A percentile compares a stretch with the other conserved stretches of the same genome.
Conservation (phyloP, 306 rosid species). For the Vigna trinervia region DNA sequence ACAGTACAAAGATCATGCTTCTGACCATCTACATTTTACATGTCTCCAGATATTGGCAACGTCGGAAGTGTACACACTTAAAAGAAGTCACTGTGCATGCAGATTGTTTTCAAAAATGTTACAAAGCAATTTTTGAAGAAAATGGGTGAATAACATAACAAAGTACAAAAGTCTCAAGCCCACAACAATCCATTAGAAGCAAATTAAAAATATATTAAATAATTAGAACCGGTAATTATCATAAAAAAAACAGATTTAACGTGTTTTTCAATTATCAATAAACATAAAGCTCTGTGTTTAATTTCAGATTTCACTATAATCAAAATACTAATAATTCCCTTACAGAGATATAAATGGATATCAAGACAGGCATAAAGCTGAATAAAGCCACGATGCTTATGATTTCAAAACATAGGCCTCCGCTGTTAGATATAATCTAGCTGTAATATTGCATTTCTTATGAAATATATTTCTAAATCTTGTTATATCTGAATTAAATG, state of each 20-base stretch:
- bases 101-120: not conserved
- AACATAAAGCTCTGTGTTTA: not conserved
- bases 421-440: not conserved
- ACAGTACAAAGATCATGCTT: not conserved
- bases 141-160: not conserved
- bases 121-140: not conserved
- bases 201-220: not conserved
- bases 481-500: slow-evolving; percentile 29
- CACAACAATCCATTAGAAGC: slow-evolving; percentile 14
- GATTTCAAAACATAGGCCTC: slow-evolving; percentile 11
- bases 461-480: slow-evolving; percentile 25
- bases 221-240: not conserved
- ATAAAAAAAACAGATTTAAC: slow-evolving; percentile 2
- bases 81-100: not conserved
- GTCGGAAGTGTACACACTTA: not conserved
- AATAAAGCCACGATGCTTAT: not conserved
- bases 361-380: slow-evolving; percentile 16
- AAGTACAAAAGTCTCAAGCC: not conserved
- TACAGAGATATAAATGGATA: not conserved
- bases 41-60: not conserved
- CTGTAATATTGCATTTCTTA: slow-evolving; percentile 34
- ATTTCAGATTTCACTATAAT: slow-evolving; percentile 7
- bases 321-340: not conserved
- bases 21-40: slow-evolving; percentile 6
- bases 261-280: not conserved